Percentiles rank a stretch among this genome's conserved stretches.
These are phyloP conservation scores for Aureobasidium musti DNA, from an alignment of 2,329 filamentous ascomycete species.

Conservation along the genomic window DNA sequence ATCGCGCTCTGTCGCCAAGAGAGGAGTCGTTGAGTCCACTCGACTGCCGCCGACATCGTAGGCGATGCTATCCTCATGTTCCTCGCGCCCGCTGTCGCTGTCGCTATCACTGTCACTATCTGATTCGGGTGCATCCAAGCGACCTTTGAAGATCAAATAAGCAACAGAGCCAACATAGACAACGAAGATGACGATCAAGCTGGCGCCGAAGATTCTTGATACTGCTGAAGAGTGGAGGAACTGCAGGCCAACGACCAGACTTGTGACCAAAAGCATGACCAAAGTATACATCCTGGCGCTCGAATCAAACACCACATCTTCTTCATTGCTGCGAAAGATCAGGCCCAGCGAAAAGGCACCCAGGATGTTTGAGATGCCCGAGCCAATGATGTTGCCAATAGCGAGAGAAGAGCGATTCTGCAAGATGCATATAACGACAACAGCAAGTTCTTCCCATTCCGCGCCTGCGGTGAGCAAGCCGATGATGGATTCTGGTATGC, in stretches of 20 bases:
- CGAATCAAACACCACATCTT: conserved; percentile 47
- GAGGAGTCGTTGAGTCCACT: background rate
- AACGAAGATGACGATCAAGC: conserved; percentile 49
- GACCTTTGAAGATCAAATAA: conserved; percentile 51
- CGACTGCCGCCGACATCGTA: background rate
- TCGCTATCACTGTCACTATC: conserved; percentile 48
- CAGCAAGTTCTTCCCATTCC: conserved; percentile 59
- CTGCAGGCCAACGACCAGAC: conserved; percentile 38
- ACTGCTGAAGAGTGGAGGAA: background rate
- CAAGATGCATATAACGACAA: conserved; percentile 53
- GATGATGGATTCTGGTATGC: conserved; percentile 53
- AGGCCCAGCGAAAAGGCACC: conserved; percentile 59
- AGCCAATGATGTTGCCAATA: conserved; percentile 58
- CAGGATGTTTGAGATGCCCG: conserved; percentile 56
- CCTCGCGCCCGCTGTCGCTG: conserved; percentile 33
- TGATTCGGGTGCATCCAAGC: conserved; percentile 47
- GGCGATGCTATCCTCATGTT: background rate
- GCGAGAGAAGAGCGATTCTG: conserved; percentile 53
- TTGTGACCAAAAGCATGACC: conserved; percentile 48
- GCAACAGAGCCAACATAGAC: conserved; percentile 50
- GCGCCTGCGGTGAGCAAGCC: conserved; percentile 56
- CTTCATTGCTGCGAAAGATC: conserved; percentile 42
- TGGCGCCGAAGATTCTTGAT: conserved; percentile 41
- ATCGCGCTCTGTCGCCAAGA: background rate
- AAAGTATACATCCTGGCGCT: conserved; percentile 53